phyloP scores from a whole-genome alignment of 73 alveolate species.

The Stentor coeruleus region DNA sequence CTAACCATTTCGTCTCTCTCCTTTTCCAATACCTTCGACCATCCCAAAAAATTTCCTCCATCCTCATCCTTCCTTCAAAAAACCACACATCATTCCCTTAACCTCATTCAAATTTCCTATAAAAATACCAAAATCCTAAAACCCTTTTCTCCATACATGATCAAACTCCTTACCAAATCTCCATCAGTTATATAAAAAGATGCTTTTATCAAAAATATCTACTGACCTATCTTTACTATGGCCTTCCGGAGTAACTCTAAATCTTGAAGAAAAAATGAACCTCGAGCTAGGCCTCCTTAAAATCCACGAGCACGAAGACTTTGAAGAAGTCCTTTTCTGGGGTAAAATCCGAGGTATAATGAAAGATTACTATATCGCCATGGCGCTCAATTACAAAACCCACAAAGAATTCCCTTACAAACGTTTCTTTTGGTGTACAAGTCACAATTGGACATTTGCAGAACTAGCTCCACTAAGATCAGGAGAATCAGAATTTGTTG shows the following conservation, averaged over 20 bases:
- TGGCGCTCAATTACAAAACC: conserved; percentile 53
- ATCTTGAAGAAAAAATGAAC: background rate
- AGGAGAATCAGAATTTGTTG: conserved; percentile 56
- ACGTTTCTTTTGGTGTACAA: conserved; percentile 76
- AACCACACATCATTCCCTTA: no score
- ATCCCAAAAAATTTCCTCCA: no score
- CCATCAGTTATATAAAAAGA: no score
- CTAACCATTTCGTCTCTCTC: no score
- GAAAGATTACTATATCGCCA: conserved; percentile 82
- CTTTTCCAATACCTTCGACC: no score
- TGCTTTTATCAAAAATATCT: background rate
- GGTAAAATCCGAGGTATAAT: conserved; percentile 70
- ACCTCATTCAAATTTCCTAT: no score
- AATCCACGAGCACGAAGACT: conserved; percentile 11
- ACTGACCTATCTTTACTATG: background rate
- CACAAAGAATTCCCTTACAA: conserved; percentile 86
- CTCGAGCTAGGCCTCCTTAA: background rate
- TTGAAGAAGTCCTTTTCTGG: conserved; percentile 72
- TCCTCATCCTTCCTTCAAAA: no score
- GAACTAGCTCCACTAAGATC: conserved; percentile 72
- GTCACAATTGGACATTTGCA: conserved; percentile 65
- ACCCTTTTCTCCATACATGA: no score
- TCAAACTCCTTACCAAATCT: no score
- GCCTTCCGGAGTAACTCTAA: background rate
- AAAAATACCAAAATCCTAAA: no score